Conservation (phyloP, 768 basidiomycete species). For the Hirschioporus abietinus region DNA sequence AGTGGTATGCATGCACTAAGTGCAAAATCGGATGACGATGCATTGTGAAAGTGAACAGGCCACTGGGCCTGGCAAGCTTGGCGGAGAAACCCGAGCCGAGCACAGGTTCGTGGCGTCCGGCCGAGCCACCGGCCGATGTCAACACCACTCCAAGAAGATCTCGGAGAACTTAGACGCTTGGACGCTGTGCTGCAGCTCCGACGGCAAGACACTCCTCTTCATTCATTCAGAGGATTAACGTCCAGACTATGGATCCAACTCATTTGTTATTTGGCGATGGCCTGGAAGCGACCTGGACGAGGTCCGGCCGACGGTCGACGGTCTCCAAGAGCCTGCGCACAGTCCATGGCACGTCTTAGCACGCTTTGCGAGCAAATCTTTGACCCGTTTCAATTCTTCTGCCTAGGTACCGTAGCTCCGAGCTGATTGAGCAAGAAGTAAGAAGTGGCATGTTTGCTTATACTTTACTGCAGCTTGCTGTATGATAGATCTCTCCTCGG, state of each 20-base stretch:
- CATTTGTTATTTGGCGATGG: not conserved
- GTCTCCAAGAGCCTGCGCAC: not conserved
- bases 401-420: not conserved
- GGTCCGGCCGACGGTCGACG: not conserved
- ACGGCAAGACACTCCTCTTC: not conserved
- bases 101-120: constrained; percentile 1
- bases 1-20: not conserved
- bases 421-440: not conserved
- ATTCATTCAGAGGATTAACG: not conserved
- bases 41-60: too few species aligned
- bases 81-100: not conserved
- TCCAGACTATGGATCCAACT: not conserved
- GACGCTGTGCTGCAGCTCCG: not conserved
- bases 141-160: not conserved
- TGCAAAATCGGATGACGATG: not conserved
- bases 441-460: not conserved
- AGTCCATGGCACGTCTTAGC: not conserved
- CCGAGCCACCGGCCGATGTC: not conserved
- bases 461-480: not conserved
- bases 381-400: not conserved
- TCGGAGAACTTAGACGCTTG: too few species aligned
- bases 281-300: not conserved
- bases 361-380: too few species aligned
- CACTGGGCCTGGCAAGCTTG: too few species aligned
- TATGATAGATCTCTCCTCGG: not conserved